Evolutionary conservation across 2,329 filamentous ascomycete species (phyloP), one percentile per base, ranked within the genome.

Genomic region (Magnaporthiopsis incrustans): DNA sequence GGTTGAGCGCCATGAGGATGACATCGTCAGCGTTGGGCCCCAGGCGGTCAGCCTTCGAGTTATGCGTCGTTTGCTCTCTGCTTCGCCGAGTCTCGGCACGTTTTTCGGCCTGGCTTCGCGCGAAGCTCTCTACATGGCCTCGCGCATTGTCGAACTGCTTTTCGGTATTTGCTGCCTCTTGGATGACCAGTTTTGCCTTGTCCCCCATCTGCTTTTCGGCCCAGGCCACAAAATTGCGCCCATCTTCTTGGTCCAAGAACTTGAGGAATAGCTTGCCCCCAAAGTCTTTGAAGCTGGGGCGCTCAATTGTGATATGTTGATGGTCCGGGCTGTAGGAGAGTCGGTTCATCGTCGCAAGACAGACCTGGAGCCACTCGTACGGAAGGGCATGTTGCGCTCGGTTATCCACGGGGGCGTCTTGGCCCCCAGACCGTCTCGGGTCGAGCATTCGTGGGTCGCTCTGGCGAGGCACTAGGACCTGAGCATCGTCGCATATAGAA

Each of bases 181-280:
- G 57, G 12, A n/a, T 25, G 22, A 10, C 6, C 6, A 25, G 8
- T 25, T n/a, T 22, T 25, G n/a, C 18, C 18, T 57, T 62, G 50
- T 26, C 32, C 6, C 44, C 30, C 18, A 22, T 32, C n/a, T 58
- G 12, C 22, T n/a, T 30, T 30, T 3, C 11, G 11, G 53, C 59
- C 65, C 67, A 68, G 1, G 32, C 25, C 6, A 61, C 26, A 1
- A 68, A 2, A 3, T 26, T 61, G 14, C 58, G 59, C 15, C 63
- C 64, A 4, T 67, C 66, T 14, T 58, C n/a, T 1, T 18, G 18
- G 2, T 11, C 5, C 4, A 6, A 15, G 25, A 69, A 68, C 60
- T 61, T 22, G 1, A 69, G 22, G 7, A 50, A 63, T 61, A 69
- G 61, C 4, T 44, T 61, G 12, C 22, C 22, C 11, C 25, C 26